Conservation (phyloP, 2,329 filamentous ascomycete species). For the Cercospora sp. region DNA sequence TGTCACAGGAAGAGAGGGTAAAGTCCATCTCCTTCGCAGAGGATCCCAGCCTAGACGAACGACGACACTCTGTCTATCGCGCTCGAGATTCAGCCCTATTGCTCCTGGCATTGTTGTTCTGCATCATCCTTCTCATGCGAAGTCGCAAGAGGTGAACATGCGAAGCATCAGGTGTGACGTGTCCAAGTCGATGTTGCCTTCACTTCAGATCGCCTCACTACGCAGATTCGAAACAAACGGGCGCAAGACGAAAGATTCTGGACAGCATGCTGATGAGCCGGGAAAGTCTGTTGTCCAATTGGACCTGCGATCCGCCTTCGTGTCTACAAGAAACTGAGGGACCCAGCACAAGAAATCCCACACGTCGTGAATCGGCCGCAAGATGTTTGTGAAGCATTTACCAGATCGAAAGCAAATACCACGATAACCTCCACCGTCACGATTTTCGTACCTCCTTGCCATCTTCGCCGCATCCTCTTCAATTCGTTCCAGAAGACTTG, state of each 20-base stretch:
- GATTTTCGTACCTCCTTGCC: not conserved
- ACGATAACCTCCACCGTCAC: not conserved
- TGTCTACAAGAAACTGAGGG: not conserved
- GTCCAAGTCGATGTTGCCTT: not conserved
- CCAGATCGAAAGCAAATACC: not conserved
- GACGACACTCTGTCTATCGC: not conserved
- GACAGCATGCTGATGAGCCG: not conserved
- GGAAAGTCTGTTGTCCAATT: not conserved
- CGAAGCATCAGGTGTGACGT: not conserved
- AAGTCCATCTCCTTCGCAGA: not conserved
- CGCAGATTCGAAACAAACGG: not conserved
- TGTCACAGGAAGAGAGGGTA: not conserved
- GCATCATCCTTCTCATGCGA: not conserved
- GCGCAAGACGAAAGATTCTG: not conserved
- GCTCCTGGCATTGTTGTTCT: not conserved
- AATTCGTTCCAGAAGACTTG: not conserved
- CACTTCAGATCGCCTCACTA: not conserved
- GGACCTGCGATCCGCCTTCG: not conserved
- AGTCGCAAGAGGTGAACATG: not conserved
- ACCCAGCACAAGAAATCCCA: not conserved
- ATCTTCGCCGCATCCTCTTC: not conserved
- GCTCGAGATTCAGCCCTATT: not conserved
- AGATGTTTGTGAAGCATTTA: not conserved
- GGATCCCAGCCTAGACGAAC: not conserved
- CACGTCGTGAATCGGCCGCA: not conserved